Conservation (phyloP, 1,284 basidiomycete genomes). For the Dichomitus squalens region DNA sequence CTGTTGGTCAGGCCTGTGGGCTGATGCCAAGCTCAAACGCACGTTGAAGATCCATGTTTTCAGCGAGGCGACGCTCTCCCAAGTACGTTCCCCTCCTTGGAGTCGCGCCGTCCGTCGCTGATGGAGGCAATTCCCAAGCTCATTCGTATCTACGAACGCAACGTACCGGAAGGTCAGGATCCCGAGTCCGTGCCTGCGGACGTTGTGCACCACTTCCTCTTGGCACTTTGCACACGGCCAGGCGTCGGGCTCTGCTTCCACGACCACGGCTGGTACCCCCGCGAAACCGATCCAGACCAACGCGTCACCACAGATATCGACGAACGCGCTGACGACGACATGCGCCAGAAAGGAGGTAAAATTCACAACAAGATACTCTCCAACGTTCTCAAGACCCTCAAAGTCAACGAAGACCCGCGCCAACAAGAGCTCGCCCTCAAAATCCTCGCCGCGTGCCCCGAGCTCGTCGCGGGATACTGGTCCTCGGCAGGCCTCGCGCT, state of each 20-base stretch:
- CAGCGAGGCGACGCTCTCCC: conserved; percentile 59
- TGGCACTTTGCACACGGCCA: conserved; percentile 84
- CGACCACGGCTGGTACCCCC: conserved; percentile 90
- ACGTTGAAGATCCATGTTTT: conserved; percentile 71
- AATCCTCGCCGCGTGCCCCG: conserved; percentile 82
- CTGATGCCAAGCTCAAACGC: conserved; percentile 66
- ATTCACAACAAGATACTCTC: conserved; percentile 87
- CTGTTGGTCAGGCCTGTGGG: conserved; percentile 72
- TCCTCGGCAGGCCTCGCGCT: conserved; percentile 71
- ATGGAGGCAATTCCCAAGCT: conserved; percentile 45
- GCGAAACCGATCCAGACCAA: conserved; percentile 47
- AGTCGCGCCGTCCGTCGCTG: background rate
- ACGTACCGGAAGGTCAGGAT: conserved; percentile 51
- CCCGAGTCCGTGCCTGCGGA: conserved; percentile 70
- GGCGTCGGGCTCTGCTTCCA: conserved; percentile 87
- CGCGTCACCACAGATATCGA: conserved; percentile 27
- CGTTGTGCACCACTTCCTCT: conserved; percentile 84
- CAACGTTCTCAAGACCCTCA: conserved; percentile 73
- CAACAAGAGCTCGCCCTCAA: conserved; percentile 84
- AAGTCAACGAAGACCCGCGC: conserved; percentile 83
- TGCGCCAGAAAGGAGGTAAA: conserved; percentile 41
- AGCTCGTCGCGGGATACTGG: conserved; percentile 88
- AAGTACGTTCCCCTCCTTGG: conserved; percentile 43
- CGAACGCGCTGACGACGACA: conserved; percentile 38
- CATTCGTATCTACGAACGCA: conserved; percentile 68